These are phyloP conservation scores for Penicillium canescens DNA, from an alignment of 495 filamentous ascomycete genomes.

Conservation along the genomic window DNA sequence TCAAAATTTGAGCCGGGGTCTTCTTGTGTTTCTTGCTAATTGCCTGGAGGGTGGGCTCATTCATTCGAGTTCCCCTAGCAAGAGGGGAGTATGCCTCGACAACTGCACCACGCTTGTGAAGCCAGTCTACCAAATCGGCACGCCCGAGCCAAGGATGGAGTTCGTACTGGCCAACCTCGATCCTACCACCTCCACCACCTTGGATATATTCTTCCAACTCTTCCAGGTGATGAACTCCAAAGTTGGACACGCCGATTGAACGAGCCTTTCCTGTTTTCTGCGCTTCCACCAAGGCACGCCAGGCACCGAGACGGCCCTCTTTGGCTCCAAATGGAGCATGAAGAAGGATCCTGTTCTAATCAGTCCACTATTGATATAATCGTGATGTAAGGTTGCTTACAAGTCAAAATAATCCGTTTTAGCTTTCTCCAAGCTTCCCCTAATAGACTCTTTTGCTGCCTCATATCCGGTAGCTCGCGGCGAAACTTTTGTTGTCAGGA, in stretches of 20 bases:
- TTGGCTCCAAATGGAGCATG: constrained; percentile 57
- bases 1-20: constrained; percentile 73
- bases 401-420: constrained; percentile 57
- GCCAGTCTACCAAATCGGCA: constrained; percentile 76
- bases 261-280: constrained; percentile 53
- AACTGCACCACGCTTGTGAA: constrained; percentile 64
- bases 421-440: constrained; percentile 45
- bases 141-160: constrained; percentile 84
- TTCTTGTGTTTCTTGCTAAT: constrained; percentile 71
- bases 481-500: constrained; percentile 59
- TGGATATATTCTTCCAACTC: constrained; percentile 74
- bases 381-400: constrained; percentile 21
- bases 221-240: constrained; percentile 55
- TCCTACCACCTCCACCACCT: constrained; percentile 68
- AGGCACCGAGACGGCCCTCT: constrained; percentile 49
- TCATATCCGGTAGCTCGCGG: constrained; percentile 48
- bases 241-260: constrained; percentile 60
- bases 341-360: constrained; percentile 43
- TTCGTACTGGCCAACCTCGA: constrained; percentile 86
- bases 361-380: no score
- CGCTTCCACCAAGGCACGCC: constrained; percentile 57
- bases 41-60: constrained; percentile 60
- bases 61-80: constrained; percentile 63
- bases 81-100: constrained; percentile 82
- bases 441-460: constrained; percentile 48